phyloP scores from a whole-genome alignment of 2,329 filamentous ascomycete species.

The Fusarium hainanense region DNA sequence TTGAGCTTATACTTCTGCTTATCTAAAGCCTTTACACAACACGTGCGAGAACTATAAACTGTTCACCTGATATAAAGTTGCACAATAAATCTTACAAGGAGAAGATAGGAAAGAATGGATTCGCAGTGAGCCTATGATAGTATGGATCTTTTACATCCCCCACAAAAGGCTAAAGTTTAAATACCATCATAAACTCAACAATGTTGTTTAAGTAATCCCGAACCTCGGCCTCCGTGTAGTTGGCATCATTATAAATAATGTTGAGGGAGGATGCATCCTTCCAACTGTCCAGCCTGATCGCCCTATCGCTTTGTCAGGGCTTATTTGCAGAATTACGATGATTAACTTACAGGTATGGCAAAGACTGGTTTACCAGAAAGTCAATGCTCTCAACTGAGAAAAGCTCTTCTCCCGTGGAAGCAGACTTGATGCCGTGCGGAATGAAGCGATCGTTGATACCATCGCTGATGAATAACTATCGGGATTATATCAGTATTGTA shows the following conservation, averaged over 20 bases:
- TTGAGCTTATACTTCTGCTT: no score
- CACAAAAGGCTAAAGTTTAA: neutral
- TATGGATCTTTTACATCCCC: neutral
- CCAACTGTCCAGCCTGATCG: neutral
- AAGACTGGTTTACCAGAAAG: neutral
- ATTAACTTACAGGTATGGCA: neutral
- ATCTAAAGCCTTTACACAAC: no score
- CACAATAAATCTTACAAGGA: no score
- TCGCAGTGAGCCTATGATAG: no score
- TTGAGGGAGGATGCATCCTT: neutral
- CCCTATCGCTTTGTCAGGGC: neutral
- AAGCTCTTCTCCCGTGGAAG: neutral
- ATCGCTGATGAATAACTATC: neutral
- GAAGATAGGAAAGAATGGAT: no score
- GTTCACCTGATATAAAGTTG: no score
- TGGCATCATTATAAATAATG: neutral
- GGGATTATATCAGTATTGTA: neutral
- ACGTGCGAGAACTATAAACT: no score
- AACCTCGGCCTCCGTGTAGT: neutral
- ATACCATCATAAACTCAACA: neutral
- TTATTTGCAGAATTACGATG: fast-evolving
- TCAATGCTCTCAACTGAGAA: neutral
- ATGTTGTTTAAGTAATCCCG: neutral
- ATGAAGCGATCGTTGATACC: neutral
- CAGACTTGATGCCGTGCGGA: neutral